A percentile compares a stretch with the other conserved stretches of the same genome.
Evolutionary conservation across 2,329 filamentous ascomycete genomes (phyloP).

Genomic region (Ceratocystis cacaofunesta): DNA sequence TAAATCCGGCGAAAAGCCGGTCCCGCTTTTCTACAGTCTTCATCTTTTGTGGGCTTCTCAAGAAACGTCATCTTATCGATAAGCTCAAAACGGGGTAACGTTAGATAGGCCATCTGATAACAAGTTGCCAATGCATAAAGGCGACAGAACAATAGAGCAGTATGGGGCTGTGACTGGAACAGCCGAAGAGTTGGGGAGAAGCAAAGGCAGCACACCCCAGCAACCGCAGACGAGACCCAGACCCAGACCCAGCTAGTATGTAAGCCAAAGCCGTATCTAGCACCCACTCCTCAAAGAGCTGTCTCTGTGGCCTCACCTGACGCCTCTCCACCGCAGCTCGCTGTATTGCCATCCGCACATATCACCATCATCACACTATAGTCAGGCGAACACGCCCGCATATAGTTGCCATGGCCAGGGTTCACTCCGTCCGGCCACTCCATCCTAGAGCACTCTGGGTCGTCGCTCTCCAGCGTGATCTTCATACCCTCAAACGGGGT

Average conservation of each 20-base stretch:
- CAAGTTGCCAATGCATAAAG: background rate
- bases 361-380: slow-evolving; percentile 7
- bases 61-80: slow-evolving; percentile 9
- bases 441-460: slow-evolving; percentile 25
- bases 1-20: background rate
- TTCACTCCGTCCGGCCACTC: slow-evolving; percentile 25
- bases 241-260: too few species aligned
- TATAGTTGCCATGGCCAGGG: slow-evolving; percentile 26
- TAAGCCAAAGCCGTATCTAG: background rate
- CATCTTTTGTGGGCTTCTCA: background rate
- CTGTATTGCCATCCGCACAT: background rate
- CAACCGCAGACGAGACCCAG: too few species aligned
- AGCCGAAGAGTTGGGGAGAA: background rate
- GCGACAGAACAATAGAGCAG: background rate
- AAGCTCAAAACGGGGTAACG: background rate
- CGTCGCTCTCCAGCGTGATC: slow-evolving; percentile 23
- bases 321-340: background rate
- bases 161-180: background rate
- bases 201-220: background rate
- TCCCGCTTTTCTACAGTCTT: background rate
- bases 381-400: slow-evolving; percentile 7
- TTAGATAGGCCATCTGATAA: slow-evolving; percentile 8
- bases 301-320: background rate
- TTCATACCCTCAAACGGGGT: slow-evolving; percentile 25
- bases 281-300: background rate